These are phyloP conservation scores for Aspergillus arachidicola DNA, from an alignment of 2,329 filamentous ascomycete species.

Conservation along the genomic window DNA sequence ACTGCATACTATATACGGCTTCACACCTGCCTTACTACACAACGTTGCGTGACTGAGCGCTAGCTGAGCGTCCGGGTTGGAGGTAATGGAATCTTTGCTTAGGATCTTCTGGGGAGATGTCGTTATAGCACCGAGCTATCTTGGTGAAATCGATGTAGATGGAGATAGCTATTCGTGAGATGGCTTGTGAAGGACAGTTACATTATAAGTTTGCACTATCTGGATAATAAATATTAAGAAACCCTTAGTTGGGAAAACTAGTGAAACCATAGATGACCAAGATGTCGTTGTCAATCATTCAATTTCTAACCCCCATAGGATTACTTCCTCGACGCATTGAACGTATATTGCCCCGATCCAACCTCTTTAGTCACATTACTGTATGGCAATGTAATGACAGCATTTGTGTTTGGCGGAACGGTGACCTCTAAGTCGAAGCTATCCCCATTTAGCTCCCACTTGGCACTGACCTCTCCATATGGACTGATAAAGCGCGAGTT, in stretches of 20 bases:
- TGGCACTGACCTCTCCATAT: background rate
- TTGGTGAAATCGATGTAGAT: background rate
- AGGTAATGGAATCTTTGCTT: too few relatives aligned
- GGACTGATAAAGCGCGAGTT: background rate
- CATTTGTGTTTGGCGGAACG: background rate
- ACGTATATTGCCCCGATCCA: background rate
- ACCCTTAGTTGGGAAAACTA: background rate
- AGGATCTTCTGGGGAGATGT: too few relatives aligned
- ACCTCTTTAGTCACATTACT: background rate
- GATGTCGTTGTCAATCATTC: background rate
- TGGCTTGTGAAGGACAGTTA: too few relatives aligned
- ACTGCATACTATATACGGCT: too few relatives aligned
- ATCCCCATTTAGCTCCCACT: background rate
- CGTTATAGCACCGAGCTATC: too few relatives aligned
- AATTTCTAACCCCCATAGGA: rapidly evolving
- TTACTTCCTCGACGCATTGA: background rate
- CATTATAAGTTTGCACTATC: background rate
- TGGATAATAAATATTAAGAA: background rate
- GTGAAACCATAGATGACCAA: background rate
- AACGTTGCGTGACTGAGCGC: too few relatives aligned
- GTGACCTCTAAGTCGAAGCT: background rate
- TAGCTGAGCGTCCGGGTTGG: too few relatives aligned
- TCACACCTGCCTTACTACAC: too few relatives aligned
- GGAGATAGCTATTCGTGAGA: background rate
- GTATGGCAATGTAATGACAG: background rate